Conservation (phyloP, 768 basidiomycete species). For the Chalciporus chontae region DNA sequence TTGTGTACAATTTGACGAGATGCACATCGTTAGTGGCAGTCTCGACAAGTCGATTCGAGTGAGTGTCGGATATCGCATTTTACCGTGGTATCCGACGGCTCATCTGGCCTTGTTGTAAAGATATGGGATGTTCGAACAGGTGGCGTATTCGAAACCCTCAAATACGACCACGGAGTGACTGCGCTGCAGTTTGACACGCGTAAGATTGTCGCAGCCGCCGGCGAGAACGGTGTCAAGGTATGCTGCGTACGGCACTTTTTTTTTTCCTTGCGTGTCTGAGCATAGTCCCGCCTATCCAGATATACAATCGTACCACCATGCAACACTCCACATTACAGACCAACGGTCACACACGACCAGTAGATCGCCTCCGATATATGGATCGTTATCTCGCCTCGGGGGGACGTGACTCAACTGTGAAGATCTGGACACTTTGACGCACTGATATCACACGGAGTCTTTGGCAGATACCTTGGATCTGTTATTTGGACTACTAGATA, state of each 20-base stretch:
- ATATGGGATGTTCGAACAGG: constrained; percentile 97
- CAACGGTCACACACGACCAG: constrained; percentile 92
- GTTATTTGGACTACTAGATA: constrained; percentile 12
- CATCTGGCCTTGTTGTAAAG: constrained; percentile 37
- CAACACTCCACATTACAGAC: constrained; percentile 80
- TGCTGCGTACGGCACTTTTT: constrained; percentile 8
- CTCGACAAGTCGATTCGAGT: constrained; percentile 92
- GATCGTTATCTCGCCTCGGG: constrained; percentile 93
- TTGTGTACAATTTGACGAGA: constrained; percentile 94
- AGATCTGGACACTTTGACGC: constrained; percentile 87
- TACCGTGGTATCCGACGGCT: not conserved
- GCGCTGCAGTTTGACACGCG: constrained; percentile 91
- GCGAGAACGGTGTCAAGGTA: constrained; percentile 93
- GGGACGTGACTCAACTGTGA: constrained; percentile 79
- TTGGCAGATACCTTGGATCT: constrained; percentile 14
- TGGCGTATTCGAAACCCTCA: constrained; percentile 80
- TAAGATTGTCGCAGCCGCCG: constrained; percentile 88
- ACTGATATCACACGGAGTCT: constrained; percentile 1
- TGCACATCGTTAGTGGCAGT: constrained; percentile 88
- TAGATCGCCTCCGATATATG: constrained; percentile 89
- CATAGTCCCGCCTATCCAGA: constrained; percentile 38
- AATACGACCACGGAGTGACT: constrained; percentile 88
- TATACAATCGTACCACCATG: constrained; percentile 93
- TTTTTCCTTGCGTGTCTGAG: not conserved
- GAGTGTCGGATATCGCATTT: constrained; percentile 25